Base-by-base conservation (phyloP, 495 filamentous ascomycete species). In the Aspergillus affinis region DNA sequence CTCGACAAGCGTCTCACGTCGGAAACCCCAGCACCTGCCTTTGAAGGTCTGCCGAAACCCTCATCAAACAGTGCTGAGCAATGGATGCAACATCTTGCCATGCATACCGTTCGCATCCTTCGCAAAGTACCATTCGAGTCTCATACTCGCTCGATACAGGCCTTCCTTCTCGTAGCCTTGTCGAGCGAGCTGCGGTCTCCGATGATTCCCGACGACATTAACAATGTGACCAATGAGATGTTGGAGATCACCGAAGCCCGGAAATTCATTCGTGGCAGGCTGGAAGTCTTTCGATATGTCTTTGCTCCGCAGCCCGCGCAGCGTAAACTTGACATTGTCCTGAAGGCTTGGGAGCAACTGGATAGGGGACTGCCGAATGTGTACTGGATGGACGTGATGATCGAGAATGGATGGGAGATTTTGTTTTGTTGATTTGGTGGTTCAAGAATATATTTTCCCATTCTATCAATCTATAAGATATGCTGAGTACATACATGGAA, bases 261-360 rank as follows among this genome's bases (percentile, higher is more conserved):
- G 36, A 41, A 41, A 4, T 41, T 41, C 36, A 32, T 27, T 17
- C 9, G 51, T 20, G 18, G 51, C n/a, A 53, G 51, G 18, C 18
- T 53, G 15, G 51, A 53, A 18, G 51, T 13, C 4, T 53, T 21
- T 19, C 26, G 27, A 17, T 53, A 32, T 53, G 51, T 53, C 10
- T 53, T 53, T 53, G 51, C 51, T 19, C 51, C 51, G 18, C 27
- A 30, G 18, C 51, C 51, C 3, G 51, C 51, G 3, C 51, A 53
- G 27, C 51, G 27, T 53, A 53, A 53, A 32, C 18, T 53, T 9
- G 27, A 53, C 18, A 26, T 53, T 27, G 51, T 53, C 6, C 15
- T 53, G 27, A 53, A 53, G 26, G 27, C 30, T 3, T 53, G 51
- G 51, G 51, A 53, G 10, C 26, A 53, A 18, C 21, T 53, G 23